Conservation (phyloP, 2,329 filamentous ascomycete genomes). For the Nemania sp. region DNA sequence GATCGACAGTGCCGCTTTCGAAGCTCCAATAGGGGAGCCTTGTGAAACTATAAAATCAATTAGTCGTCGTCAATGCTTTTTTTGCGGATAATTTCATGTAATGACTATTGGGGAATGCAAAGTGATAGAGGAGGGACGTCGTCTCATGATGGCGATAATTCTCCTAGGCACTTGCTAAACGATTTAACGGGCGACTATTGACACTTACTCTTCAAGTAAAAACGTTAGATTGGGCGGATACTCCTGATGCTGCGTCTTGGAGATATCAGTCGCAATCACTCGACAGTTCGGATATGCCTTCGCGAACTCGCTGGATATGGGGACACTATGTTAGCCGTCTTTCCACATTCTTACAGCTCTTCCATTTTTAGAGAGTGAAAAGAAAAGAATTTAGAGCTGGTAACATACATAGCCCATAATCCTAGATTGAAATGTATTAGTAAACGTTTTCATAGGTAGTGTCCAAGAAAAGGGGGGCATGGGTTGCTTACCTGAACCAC, state of each 20-base stretch:
- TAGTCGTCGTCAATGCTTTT: too few species aligned
- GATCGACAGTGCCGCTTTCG: slow-evolving; percentile 24
- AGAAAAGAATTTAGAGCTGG: not conserved
- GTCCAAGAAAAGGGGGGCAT: not conserved
- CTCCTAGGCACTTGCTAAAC: too few species aligned
- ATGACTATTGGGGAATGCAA: too few species aligned
- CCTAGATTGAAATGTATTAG: not conserved
- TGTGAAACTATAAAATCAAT: not conserved
- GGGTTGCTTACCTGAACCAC: slow-evolving; percentile 26
- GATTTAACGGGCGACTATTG: too few species aligned
- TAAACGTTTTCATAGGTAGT: not conserved
- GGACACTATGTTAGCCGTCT: too few species aligned
- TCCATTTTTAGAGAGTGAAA: too few species aligned
- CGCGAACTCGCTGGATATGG: slow-evolving; percentile 23
- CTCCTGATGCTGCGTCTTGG: slow-evolving; percentile 24
- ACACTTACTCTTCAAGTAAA: not conserved
- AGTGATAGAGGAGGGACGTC: too few species aligned
- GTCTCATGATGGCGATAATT: too few species aligned
- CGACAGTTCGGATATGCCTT: slow-evolving; percentile 26
- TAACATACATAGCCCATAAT: slow-evolving; percentile 2
- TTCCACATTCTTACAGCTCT: too few species aligned
- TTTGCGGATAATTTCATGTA: too few species aligned
- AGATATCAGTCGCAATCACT: slow-evolving; percentile 35
- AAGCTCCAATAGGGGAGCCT: slow-evolving; percentile 23
- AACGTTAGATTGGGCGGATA: not conserved